Evolutionary conservation across 1,284 basidiomycete genomes (phyloP).

Genomic region (Boletellus sp.): DNA sequence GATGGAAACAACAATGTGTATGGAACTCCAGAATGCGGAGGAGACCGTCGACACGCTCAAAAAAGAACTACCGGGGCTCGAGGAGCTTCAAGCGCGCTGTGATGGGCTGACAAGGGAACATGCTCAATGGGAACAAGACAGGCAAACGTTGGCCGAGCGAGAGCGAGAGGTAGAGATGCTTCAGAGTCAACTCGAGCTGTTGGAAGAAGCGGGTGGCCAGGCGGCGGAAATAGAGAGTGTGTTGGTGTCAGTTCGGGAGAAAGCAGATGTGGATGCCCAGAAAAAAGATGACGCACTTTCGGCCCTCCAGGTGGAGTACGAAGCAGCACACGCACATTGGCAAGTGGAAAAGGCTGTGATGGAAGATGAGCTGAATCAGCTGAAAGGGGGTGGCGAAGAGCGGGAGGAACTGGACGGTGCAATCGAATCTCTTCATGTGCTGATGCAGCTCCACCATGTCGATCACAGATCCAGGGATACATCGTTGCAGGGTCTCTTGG

Average conservation of each 20-base stretch:
- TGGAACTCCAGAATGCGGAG: slow-evolving; percentile 64
- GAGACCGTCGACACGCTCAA: slow-evolving; percentile 60
- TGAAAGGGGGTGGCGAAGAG: slow-evolving; percentile 30
- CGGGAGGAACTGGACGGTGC: slow-evolving; percentile 50
- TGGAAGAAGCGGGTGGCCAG: slow-evolving; percentile 45
- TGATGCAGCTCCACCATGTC: slow-evolving; percentile 56
- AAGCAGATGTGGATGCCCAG: slow-evolving; percentile 36
- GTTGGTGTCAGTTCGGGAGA: slow-evolving; percentile 36
- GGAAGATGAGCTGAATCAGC: slow-evolving; percentile 48
- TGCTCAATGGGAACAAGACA: slow-evolving; percentile 53
- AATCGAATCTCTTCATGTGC: slow-evolving; percentile 40
- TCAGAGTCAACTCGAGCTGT: slow-evolving; percentile 40
- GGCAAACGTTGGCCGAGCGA: slow-evolving; percentile 41
- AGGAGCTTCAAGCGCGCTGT: slow-evolving; percentile 50
- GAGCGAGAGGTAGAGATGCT: slow-evolving; percentile 45
- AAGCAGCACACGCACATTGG: slow-evolving; percentile 54
- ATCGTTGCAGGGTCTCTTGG: slow-evolving; percentile 49
- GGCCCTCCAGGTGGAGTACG: slow-evolving; percentile 48
- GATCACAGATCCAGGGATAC: slow-evolving; percentile 48
- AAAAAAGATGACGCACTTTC: slow-evolving; percentile 49
- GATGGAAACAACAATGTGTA: slow-evolving; percentile 55
- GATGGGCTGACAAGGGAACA: slow-evolving; percentile 50
- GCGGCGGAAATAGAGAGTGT: slow-evolving; percentile 39
- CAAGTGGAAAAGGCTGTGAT: slow-evolving; percentile 49
- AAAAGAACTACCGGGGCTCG: slow-evolving; percentile 56